Conservation (phyloP, 768 basidiomycete genomes). For the Kwoniella bestiolae region DNA sequence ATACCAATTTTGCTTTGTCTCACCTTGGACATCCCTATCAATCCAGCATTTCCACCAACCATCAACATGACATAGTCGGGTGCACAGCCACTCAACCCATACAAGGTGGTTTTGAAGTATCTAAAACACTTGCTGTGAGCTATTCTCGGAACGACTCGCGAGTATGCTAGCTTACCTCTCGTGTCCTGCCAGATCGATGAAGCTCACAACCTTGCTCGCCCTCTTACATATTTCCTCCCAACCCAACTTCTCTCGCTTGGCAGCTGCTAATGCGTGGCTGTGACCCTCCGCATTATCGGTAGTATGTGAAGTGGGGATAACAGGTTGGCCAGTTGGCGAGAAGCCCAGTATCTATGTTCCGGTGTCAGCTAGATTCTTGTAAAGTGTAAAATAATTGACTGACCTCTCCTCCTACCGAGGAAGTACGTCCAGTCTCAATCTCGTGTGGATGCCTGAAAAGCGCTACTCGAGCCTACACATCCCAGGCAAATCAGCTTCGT, state of each 20-base stretch:
- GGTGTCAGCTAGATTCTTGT: not conserved
- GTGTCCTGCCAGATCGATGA: slow-evolving; percentile 95
- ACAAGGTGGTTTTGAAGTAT: slow-evolving; percentile 76
- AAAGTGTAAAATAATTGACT: slow-evolving; percentile 21
- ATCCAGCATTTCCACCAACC: slow-evolving; percentile 86
- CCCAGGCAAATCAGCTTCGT: slow-evolving; percentile 63
- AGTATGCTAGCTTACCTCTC: slow-evolving; percentile 71
- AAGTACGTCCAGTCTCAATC: slow-evolving; percentile 91
- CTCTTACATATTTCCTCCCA: slow-evolving; percentile 94
- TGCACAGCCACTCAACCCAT: slow-evolving; percentile 90
- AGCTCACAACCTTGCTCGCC: slow-evolving; percentile 89
- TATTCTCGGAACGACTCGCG: not conserved
- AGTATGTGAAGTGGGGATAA: slow-evolving; percentile 67
- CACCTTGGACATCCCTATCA: slow-evolving; percentile 60
- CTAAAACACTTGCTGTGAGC: slow-evolving; percentile 8
- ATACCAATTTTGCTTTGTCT: not conserved
- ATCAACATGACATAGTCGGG: slow-evolving; percentile 84
- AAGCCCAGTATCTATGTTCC: slow-evolving; percentile 80
- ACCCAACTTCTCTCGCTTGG: slow-evolving; percentile 75
- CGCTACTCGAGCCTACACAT: slow-evolving; percentile 71
- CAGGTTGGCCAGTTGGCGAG: slow-evolving; percentile 72
- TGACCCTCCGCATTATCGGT: slow-evolving; percentile 58
- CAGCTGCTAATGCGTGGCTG: slow-evolving; percentile 48
- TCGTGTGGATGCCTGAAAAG: slow-evolving; percentile 98
- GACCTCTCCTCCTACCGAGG: slow-evolving; percentile 96